Conservation (phyloP, 371 early-diverging fungal genomes). For the Rhizomucor miehei region DNA sequence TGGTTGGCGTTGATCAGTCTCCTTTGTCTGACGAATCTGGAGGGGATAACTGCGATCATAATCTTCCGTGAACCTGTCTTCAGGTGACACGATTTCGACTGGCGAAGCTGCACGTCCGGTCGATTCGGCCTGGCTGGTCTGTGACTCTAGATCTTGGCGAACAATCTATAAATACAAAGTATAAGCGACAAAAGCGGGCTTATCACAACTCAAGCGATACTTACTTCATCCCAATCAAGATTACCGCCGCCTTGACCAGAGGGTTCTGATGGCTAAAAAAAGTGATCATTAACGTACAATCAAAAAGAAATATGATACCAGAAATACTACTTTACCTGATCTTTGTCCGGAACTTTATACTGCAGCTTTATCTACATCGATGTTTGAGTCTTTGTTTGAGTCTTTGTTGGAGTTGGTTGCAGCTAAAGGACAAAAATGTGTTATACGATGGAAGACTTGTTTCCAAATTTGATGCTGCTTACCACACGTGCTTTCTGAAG, state of each 20-base stretch:
- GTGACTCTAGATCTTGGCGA: conserved; percentile 12
- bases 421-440: no score
- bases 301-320: no score
- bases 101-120: background rate
- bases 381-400: no score
- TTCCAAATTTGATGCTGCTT: background rate
- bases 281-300: no score
- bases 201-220: conserved; percentile 25
- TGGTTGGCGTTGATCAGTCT: conserved; percentile 2
- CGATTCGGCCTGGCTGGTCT: conserved; percentile 3
- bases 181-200: conserved; percentile 22
- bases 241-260: conserved; percentile 1
- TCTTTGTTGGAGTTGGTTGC: no score
- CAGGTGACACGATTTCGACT: conserved; percentile 28
- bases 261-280: background rate
- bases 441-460: no score
- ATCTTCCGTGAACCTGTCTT: conserved; percentile 46
- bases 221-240: conserved; percentile 39
- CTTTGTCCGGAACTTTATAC: no score
- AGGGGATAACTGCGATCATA: conserved; percentile 48
- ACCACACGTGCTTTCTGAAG: background rate
- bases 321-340: no score
- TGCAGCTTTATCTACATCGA: no score
- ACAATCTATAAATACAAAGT: conserved; percentile 22
- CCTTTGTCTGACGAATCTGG: conserved; percentile 18